phyloP scores from a whole-genome alignment of 139 green algal genomes.

The Haematococcus sp. region DNA sequence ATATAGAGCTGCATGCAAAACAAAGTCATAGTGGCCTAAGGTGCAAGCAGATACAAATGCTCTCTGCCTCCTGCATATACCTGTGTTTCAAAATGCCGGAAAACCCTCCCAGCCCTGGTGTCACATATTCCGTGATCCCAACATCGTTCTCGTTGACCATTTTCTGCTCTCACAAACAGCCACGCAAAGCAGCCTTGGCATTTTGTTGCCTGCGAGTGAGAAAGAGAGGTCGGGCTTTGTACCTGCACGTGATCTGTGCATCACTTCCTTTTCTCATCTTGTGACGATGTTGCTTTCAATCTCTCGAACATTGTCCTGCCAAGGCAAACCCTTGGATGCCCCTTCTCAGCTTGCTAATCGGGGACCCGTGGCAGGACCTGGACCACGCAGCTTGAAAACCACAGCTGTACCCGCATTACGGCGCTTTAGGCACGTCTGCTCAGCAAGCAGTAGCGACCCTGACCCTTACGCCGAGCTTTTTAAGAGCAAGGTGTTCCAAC shows the following conservation, averaged over 20 bases:
- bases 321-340: too few species aligned
- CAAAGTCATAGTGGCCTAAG: background rate
- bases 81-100: constrained; percentile 73
- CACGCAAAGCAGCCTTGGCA: too few species aligned
- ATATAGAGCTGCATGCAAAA: background rate
- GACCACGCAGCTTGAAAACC: background rate
- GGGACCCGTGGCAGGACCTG: background rate
- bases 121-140: constrained; percentile 7
- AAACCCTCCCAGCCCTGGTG: constrained; percentile 44
- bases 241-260: too few species aligned
- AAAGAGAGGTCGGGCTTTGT: too few species aligned
- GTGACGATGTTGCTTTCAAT: background rate
- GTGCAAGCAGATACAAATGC: background rate
- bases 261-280: background rate
- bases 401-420: background rate
- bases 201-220: too few species aligned
- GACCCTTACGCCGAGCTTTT: constrained; percentile 23
- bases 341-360: background rate
- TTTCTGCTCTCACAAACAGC: too few species aligned
- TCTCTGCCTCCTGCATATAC: constrained; percentile 13
- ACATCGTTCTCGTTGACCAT: background rate
- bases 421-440: background rate
- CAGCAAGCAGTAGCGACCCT: background rate
- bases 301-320: too few species aligned
- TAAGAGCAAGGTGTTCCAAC: constrained; percentile 21